phyloP scores from a whole-genome alignment of 805 yeast genomes.

The Candida incommunis region DNA sequence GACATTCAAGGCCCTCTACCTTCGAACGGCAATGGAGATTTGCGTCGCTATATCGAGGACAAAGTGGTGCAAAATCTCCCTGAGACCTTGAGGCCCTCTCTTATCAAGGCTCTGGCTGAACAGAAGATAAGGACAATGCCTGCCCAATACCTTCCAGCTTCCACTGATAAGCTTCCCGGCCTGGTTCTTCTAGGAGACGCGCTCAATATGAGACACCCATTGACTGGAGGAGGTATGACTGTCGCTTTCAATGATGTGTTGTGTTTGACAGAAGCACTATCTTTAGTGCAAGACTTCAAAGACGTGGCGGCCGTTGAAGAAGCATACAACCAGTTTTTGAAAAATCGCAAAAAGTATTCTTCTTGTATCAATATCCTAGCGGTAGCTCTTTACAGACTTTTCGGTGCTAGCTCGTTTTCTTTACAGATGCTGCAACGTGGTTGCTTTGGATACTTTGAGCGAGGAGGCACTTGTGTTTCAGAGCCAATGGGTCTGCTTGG shows the following conservation, averaged over 20 bases:
- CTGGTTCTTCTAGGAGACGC: slow-evolving; percentile 83
- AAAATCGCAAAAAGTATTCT: slow-evolving; percentile 62
- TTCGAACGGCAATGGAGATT: slow-evolving; percentile 38
- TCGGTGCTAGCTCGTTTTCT: slow-evolving; percentile 68
- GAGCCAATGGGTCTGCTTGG: slow-evolving; percentile 76
- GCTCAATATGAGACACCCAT: slow-evolving; percentile 92
- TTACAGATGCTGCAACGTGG: slow-evolving; percentile 68
- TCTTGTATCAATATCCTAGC: slow-evolving; percentile 83
- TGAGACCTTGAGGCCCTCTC: slow-evolving; percentile 45
- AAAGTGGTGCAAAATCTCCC: slow-evolving; percentile 64
- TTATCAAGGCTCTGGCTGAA: slow-evolving; percentile 44
- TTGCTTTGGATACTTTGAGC: slow-evolving; percentile 72
- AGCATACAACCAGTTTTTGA: slow-evolving; percentile 54
- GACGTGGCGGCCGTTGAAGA: slow-evolving; percentile 44
- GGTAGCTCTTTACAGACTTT: slow-evolving; percentile 75
- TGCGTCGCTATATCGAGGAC: slow-evolving; percentile 42
- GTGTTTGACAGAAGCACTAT: slow-evolving; percentile 47
- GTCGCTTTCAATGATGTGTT: slow-evolving; percentile 85
- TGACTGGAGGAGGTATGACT: slow-evolving; percentile 99
- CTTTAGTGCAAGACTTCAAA: slow-evolving; percentile 36
- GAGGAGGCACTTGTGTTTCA: slow-evolving; percentile 67
- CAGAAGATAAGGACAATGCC: slow-evolving; percentile 77
- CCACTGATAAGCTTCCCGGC: slow-evolving; percentile 54
- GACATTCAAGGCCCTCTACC: slow-evolving; percentile 77
- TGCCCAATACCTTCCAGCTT: slow-evolving; percentile 77